phyloP scores from a whole-genome alignment of 2,329 filamentous ascomycete genomes.

The Pseudogymnoascus sp. region DNA sequence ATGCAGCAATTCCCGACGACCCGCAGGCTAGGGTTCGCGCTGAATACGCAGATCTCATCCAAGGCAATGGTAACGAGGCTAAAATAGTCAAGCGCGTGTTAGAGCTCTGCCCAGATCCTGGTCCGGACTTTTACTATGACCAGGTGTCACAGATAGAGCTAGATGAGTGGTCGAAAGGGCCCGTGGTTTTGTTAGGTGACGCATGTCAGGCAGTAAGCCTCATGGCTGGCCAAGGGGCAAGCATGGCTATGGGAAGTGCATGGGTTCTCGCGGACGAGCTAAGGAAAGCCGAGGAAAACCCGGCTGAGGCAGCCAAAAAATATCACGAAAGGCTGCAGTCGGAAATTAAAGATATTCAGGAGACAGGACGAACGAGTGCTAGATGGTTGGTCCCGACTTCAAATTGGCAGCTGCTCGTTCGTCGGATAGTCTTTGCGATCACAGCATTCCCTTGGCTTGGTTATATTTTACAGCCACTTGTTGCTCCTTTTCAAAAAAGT shows the following conservation, averaged over 20 bases:
- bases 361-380: not conserved
- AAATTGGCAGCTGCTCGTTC: not conserved
- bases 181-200: not conserved
- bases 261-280: not conserved
- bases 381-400: not conserved
- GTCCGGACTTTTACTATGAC: not conserved
- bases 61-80: not conserved
- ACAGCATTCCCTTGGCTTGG: not conserved
- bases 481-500: not conserved
- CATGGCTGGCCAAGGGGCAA: not conserved
- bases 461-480: not conserved
- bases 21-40: not conserved
- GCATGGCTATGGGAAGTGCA: not conserved
- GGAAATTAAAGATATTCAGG: not conserved
- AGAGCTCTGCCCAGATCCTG: not conserved
- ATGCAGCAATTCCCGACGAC: not conserved
- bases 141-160: not conserved
- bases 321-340: not conserved
- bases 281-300: not conserved
- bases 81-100: not conserved
- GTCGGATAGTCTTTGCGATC: not conserved
- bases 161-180: not conserved
- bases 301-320: not conserved
- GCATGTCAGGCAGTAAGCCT: not conserved
- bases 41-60: not conserved